These are phyloP conservation scores for Strombidium stylifer DNA, from an alignment of 73 alveolate genomes.

Conservation along the genomic window DNA sequence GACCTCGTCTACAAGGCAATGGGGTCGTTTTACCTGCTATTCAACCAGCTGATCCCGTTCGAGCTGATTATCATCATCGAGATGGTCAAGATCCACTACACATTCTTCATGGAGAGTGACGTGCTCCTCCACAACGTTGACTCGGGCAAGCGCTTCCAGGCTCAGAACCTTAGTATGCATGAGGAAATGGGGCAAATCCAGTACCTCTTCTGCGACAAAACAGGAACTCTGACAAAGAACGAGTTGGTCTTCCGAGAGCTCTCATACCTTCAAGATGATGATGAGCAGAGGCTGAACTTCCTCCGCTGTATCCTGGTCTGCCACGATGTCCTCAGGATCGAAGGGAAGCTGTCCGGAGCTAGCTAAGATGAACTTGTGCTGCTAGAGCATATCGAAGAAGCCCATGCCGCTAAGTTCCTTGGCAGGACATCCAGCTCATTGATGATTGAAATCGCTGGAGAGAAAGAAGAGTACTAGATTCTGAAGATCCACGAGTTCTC, in stretches of 20 bases:
- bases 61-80: constrained; percentile 4
- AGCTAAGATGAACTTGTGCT: constrained; percentile 12
- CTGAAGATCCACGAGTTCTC: constrained; percentile 67
- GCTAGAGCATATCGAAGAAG: neutral
- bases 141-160: neutral
- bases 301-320: constrained; percentile 18
- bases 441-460: neutral
- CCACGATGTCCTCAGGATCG: constrained; percentile 19
- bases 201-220: constrained; percentile 26
- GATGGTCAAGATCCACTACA: neutral
- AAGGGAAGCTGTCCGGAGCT: constrained; percentile 10
- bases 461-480: constrained; percentile 51
- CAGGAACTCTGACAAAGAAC: constrained; percentile 33
- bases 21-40: constrained; percentile 1
- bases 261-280: neutral
- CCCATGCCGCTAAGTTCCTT: neutral
- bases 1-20: too few species aligned
- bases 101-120: constrained; percentile 12
- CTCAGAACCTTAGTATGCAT: constrained; percentile 6
- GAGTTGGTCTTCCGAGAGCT: neutral
- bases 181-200: constrained; percentile 29
- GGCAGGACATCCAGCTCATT: neutral
- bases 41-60: constrained; percentile 8
- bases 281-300: constrained; percentile 1
- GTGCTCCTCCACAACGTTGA: neutral